Conservation (phyloP, 2,329 filamentous ascomycete species). For the Sporothrix dimorphospora region DNA sequence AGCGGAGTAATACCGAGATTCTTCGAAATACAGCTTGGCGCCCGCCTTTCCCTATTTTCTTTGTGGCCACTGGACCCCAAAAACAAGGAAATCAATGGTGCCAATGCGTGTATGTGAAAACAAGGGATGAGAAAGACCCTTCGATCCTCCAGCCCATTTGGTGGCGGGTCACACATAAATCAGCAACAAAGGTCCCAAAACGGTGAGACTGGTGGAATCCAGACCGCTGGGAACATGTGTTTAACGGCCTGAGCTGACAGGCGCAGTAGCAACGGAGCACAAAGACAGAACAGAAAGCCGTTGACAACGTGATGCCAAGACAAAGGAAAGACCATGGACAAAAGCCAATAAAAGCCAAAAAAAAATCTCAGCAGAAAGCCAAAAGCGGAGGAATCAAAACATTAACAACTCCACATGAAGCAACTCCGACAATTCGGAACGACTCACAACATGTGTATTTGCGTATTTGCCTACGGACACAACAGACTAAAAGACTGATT, state of each 20-base stretch:
- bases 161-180: background rate
- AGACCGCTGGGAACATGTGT: background rate
- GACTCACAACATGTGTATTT: slow-evolving; percentile 6
- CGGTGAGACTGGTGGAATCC: background rate
- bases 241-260: background rate
- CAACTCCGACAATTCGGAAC: background rate
- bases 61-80: background rate
- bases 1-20: background rate
- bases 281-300: background rate
- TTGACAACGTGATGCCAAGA: background rate
- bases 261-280: background rate
- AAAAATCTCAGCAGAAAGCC: background rate
- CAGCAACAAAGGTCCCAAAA: background rate
- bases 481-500: background rate
- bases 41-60: background rate
- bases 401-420: background rate
- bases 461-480: background rate
- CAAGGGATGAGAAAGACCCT: background rate
- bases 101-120: background rate
- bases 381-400: background rate
- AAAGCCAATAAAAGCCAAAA: background rate
- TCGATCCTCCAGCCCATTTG: background rate
- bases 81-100: background rate
- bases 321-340: background rate
- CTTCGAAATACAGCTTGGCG: slow-evolving; percentile 14